Base-by-base conservation (phyloP, 768 basidiomycete genomes). In the Coprinopsis sp. region DNA sequence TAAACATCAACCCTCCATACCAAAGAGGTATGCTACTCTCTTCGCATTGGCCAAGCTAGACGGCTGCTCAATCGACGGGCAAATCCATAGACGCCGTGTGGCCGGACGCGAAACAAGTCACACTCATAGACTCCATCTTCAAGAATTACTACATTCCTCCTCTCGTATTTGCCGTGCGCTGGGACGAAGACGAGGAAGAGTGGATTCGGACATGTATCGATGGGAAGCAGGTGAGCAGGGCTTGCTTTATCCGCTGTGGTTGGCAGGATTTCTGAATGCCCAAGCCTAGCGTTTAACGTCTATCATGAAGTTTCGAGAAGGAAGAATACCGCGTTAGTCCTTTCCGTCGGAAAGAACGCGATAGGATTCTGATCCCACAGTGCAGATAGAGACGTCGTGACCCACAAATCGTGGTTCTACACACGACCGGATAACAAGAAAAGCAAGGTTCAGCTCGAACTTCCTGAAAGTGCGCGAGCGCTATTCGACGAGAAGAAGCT, bases 381-480 rank as follows among this genome's bases (percentile, higher is more conserved):
- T 19, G 25, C 42, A 87, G 84, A 83, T 56, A 76, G 68, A 44
- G 79, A 85, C 58, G 54, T 65, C 5, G 62, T 57, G 29, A 82
- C 78, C 3, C 82, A 81, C 53, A 80, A 82, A 60, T 69, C 65
- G 19, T 89, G 70, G 51, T 89, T 77, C 72, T 87, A 71, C 51
- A 82, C 78, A 3, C 62, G 64, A 41, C 70, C 81, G 11, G 70
- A 76, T 3, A 59, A 64, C 2, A 63, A 70, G n/a, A 76, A 64
- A 51, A 60, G 54, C 4, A 59, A 30, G 19, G 12, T 63, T 12
- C 74, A 77, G 21, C 53, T 70, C 14, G 76, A 80, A 51, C 68
- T 88, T 16, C 82, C 84, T 14, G 66, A 71, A 1, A 59, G 2
- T 75, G 66, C 59, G 84, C 78, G 55, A 59, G 67, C 3, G 60